Base-by-base conservation (phyloP, 2,329 filamentous ascomycete species). In the Clonostachys rhizophaga region DNA sequence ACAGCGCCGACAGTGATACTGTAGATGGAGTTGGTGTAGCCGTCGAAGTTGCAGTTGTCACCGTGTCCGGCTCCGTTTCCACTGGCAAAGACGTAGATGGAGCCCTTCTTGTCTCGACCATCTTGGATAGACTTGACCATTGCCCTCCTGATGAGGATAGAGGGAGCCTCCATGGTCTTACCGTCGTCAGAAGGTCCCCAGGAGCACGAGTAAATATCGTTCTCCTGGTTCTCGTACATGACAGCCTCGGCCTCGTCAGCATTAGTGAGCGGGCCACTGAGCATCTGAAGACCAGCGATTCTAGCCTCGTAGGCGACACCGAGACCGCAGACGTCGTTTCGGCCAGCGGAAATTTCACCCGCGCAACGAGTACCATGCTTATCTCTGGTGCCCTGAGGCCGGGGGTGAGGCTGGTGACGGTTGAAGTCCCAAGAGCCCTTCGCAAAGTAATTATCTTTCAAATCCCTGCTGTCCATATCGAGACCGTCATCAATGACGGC, bases 11-110 rank as follows among this genome's bases (percentile, higher is more conserved):
- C 91, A 0, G 91, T 96, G 57, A 99, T 94, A 64, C 91, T 96
- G 76, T 97, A 99, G 58, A 99, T 99, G 63, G 91, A 96, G 73
- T 99, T 99, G 50, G 94, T 99, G 69, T 99, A 99, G 37, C 94
- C 94, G 62, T 99, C 94, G 64, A 99, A 99, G 65, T 99, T 48
- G 42, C 94, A 99, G 68, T 99, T 97, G 65, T 99, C 94, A 42
- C 89, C 91, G 53, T 75, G 82, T 5, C 76, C 74, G 10, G 92
- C 95, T 49, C 94, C 94, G 61, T 99, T 99, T 49, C 94, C 94
- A 54, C 92, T 68, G 40, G 94, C 94, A 66, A 99, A 99, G 47
- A 99, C 94, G 60, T 91, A 99, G 54, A 99, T 88, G 30, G 90
- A 95, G 9, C 94, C 94, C 46, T 85, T 82, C 4, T 91, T 89